phyloP scores from a whole-genome alignment of 1,284 basidiomycete genomes.

The Cryptococcus deneoformans region DNA sequence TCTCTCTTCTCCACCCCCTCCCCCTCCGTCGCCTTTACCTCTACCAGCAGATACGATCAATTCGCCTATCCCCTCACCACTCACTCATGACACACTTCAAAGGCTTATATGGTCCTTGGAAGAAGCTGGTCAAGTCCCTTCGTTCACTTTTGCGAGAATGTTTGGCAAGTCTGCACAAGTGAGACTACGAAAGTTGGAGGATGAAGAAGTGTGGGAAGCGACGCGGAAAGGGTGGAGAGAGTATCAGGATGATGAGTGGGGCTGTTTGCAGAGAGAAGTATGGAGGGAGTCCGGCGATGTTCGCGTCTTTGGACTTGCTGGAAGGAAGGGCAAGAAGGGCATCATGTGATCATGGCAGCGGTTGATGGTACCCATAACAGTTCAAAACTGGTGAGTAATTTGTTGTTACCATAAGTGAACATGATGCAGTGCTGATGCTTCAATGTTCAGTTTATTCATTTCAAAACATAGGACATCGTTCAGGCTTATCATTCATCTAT shows the following conservation, averaged over 20 bases:
- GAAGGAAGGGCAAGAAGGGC: not conserved
- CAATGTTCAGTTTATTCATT: too few species aligned
- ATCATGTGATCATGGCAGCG: not conserved
- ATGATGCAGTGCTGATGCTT: too few species aligned
- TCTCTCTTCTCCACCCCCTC: not conserved
- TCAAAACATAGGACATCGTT: too few species aligned
- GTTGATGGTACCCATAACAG: not conserved
- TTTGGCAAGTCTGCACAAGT: not conserved
- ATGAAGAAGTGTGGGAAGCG: slow-evolving; percentile 1
- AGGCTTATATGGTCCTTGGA: slow-evolving; percentile 5
- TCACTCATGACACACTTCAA: slow-evolving; percentile 5
- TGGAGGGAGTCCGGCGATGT: slow-evolving; percentile 1
- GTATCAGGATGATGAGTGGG: slow-evolving; percentile 5
- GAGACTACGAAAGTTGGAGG: slow-evolving; percentile 2
- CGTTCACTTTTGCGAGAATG: slow-evolving; percentile 7
- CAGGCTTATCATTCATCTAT: not conserved
- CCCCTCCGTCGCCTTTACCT: not conserved
- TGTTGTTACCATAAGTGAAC: too few species aligned
- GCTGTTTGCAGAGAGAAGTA: not conserved
- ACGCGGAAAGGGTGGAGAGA: slow-evolving; percentile 5
- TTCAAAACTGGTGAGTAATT: not conserved
- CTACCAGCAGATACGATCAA: not conserved
- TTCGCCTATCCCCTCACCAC: not conserved
- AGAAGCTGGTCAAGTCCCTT: slow-evolving; percentile 2
- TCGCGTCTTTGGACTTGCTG: not conserved